Evolutionary conservation across 345 rosid genomes (phyloP).

Genomic region (Syzygium oleosum): DNA sequence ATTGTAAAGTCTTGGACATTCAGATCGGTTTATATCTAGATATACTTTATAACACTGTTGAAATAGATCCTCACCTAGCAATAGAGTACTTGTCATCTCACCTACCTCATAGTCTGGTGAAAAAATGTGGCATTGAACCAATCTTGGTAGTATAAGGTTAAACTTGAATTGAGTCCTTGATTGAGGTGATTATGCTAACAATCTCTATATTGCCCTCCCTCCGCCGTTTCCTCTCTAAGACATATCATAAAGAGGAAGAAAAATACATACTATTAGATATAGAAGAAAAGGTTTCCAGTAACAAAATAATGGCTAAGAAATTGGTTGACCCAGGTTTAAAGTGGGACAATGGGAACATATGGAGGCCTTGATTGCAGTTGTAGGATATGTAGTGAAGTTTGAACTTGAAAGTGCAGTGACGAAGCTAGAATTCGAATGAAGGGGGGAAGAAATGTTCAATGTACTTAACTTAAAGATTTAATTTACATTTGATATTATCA

Average conservation of each 20-base stretch:
- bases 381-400: background rate
- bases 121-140: background rate
- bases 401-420: background rate
- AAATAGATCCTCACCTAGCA: background rate
- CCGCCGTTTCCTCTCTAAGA: background rate
- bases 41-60: background rate
- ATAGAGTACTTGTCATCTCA: background rate
- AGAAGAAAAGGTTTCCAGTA: background rate
- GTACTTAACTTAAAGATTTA: background rate
- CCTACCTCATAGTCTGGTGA: background rate
- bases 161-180: background rate
- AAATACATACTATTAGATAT: background rate
- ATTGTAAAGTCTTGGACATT: background rate
- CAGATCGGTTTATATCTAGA: background rate
- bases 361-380: background rate
- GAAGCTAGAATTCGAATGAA: background rate
- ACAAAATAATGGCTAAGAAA: background rate
- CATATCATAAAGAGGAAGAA: background rate
- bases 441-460: background rate
- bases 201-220: background rate
- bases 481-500: background rate
- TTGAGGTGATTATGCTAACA: background rate
- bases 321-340: background rate
- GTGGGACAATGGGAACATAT: background rate
- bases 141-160: background rate